Conservation (phyloP, 768 basidiomycete species). For the Russula lepida region DNA sequence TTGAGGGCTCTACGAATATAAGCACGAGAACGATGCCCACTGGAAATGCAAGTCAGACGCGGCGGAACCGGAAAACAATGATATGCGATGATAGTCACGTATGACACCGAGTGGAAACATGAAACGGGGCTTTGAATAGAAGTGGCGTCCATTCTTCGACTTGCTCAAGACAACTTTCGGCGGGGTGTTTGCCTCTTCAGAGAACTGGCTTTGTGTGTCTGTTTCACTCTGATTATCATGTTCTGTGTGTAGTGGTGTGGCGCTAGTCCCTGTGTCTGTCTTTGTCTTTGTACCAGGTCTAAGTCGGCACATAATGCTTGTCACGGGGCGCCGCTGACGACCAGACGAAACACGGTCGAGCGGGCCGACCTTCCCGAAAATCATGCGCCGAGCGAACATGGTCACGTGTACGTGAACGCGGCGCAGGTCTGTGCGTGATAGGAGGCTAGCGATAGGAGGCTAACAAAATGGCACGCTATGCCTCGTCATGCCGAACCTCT, state of each 20-base stretch:
- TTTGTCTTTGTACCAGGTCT: too few relatives aligned
- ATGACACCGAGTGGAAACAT: constrained; percentile 68
- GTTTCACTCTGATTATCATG: constrained; percentile 23
- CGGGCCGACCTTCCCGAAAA: too few relatives aligned
- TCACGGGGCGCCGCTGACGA: too few relatives aligned
- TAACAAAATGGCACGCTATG: too few relatives aligned
- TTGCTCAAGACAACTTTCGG: constrained; percentile 23
- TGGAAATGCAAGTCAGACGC: constrained; percentile 24
- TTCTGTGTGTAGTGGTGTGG: constrained; percentile 22
- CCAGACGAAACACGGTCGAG: too few relatives aligned
- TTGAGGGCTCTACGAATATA: constrained; percentile 54
- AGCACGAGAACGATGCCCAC: constrained; percentile 62
- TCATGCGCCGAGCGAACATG: too few relatives aligned
- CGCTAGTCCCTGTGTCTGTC: constrained; percentile 12
- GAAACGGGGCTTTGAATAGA: constrained; percentile 38
- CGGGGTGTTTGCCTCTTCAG: constrained; percentile 24
- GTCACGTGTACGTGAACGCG: too few relatives aligned
- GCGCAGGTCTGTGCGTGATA: too few relatives aligned
- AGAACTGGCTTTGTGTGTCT: constrained; percentile 22
- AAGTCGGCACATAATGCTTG: too few relatives aligned
- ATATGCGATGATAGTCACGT: constrained; percentile 32
- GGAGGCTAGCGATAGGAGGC: too few relatives aligned
- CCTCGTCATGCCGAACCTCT: too few relatives aligned
- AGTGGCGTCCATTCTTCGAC: constrained; percentile 20
- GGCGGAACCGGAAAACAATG: neutral